Conservation (phyloP, 2,329 filamentous ascomycete species). For the Pyrenochaeta sp. region DNA sequence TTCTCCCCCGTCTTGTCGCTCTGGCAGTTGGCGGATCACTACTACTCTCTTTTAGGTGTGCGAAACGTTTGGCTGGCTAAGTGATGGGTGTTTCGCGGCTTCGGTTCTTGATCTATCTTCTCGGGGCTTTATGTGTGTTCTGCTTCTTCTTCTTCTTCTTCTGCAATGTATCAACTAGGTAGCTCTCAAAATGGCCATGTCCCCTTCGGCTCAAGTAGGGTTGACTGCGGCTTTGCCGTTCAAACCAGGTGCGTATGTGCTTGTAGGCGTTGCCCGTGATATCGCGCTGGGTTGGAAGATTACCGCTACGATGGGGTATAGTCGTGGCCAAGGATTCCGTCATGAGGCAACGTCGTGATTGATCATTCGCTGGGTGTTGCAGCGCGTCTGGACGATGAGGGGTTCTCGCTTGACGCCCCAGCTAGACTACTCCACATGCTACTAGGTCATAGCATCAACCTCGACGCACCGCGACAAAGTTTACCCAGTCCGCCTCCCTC, state of each 20-base stretch:
- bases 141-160: constrained; percentile 26
- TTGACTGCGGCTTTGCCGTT: constrained; percentile 30
- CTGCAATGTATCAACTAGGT: constrained; percentile 46
- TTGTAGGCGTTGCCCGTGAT: constrained; percentile 1
- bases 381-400: constrained; percentile 19
- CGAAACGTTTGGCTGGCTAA: constrained; percentile 29
- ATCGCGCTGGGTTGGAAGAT: background rate
- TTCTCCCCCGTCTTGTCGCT: constrained; percentile 19
- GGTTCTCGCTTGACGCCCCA: constrained; percentile 27
- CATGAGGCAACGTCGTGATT: constrained; percentile 14
- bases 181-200: constrained; percentile 37
- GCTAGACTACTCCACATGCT: constrained; percentile 33
- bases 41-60: constrained; percentile 34
- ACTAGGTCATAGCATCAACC: constrained; percentile 39
- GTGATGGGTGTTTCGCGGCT: constrained; percentile 27
- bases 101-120: constrained; percentile 24
- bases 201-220: constrained; percentile 25
- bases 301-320: background rate
- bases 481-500: constrained; percentile 12
- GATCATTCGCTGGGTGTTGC: constrained; percentile 13
- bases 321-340: constrained; percentile 15
- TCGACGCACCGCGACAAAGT: constrained; percentile 25
- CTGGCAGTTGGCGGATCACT: constrained; percentile 21
- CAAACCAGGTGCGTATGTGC: constrained; percentile 6
- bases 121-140: constrained; percentile 13